Conservation (phyloP, 2,329 filamentous ascomycete genomes). For the Calonectria honghensis region DNA sequence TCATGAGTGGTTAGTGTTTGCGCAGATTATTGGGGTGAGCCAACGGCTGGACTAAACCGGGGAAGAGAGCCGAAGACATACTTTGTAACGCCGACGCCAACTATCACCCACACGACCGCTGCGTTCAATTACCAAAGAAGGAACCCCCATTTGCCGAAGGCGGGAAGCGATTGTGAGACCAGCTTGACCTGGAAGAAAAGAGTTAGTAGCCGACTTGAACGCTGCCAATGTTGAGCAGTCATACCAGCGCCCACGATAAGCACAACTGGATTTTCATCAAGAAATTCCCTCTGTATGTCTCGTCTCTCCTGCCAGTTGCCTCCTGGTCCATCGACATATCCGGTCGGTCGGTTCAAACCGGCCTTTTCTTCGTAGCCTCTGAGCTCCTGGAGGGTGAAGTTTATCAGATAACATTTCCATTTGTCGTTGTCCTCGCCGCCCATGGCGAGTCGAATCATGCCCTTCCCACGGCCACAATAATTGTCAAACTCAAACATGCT, state of each 20-base stretch:
- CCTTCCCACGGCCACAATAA: constrained; percentile 24
- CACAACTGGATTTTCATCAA: constrained; percentile 60
- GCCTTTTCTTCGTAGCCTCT: constrained; percentile 43
- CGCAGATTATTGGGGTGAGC: not conserved
- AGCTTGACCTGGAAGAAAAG: constrained; percentile 33
- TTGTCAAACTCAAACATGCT: constrained; percentile 42
- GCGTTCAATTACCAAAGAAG: constrained; percentile 65
- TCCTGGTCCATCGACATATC: constrained; percentile 51
- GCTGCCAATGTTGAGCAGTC: not conserved
- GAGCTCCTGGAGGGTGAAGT: constrained; percentile 53
- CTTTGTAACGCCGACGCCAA: constrained; percentile 69
- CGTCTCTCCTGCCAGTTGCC: constrained; percentile 54
- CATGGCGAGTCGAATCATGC: constrained; percentile 34
- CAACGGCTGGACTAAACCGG: not conserved
- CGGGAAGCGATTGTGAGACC: constrained; percentile 40
- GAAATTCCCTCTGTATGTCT: constrained; percentile 47
- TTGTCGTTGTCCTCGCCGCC: constrained; percentile 21
- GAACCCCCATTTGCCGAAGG: constrained; percentile 54
- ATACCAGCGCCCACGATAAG: constrained; percentile 52
- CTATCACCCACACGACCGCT: constrained; percentile 68
- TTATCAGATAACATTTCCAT: constrained; percentile 54
- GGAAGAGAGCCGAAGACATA: not conserved
- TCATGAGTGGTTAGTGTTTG: constrained; percentile 52
- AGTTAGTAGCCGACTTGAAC: not conserved
- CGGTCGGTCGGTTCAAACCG: constrained; percentile 33